Evolutionary conservation across 2,329 filamentous ascomycete genomes (phyloP).

Genomic region (Cryoendolithus antarcticus): DNA sequence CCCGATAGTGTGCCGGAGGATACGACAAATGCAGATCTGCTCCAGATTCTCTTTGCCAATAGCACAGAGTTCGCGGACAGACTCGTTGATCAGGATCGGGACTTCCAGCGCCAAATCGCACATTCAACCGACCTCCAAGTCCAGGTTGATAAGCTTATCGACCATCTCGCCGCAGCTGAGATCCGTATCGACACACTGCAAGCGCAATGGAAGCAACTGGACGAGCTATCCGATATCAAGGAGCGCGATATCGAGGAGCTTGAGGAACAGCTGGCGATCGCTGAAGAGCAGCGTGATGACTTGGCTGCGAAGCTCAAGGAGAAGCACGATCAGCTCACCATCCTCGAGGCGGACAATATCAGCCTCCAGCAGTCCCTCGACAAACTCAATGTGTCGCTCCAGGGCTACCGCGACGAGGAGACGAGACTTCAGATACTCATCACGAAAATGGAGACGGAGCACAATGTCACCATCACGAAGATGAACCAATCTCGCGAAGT

Average conservation of each 20-base stretch:
- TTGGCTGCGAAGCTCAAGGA: slow-evolving; percentile 15
- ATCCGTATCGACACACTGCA: slow-evolving; percentile 27
- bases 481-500: slow-evolving; percentile 29
- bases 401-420: slow-evolving; percentile 29
- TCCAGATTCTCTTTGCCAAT: slow-evolving; percentile 26
- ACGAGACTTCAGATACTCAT: slow-evolving; percentile 26
- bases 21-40: slow-evolving; percentile 27
- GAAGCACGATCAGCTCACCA: slow-evolving; percentile 12
- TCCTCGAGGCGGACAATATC: slow-evolving; percentile 16
- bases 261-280: slow-evolving; percentile 22
- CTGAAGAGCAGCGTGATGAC: slow-evolving; percentile 20
- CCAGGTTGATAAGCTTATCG: slow-evolving; percentile 25
- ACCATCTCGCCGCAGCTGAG: slow-evolving; percentile 24
- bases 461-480: slow-evolving; percentile 23
- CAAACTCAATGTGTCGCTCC: slow-evolving; percentile 26
- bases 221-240: slow-evolving; percentile 26
- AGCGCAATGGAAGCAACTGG: slow-evolving; percentile 23
- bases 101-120: slow-evolving; percentile 21
- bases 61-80: slow-evolving; percentile 24
- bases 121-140: slow-evolving; percentile 22
- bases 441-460: slow-evolving; percentile 27
- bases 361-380: slow-evolving; percentile 25
- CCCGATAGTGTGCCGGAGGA: slow-evolving; percentile 25
- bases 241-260: slow-evolving; percentile 26
- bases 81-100: slow-evolving; percentile 23